Base-by-base conservation (phyloP, 106 monocot species). In the Phalaenopsis aphrodite region DNA sequence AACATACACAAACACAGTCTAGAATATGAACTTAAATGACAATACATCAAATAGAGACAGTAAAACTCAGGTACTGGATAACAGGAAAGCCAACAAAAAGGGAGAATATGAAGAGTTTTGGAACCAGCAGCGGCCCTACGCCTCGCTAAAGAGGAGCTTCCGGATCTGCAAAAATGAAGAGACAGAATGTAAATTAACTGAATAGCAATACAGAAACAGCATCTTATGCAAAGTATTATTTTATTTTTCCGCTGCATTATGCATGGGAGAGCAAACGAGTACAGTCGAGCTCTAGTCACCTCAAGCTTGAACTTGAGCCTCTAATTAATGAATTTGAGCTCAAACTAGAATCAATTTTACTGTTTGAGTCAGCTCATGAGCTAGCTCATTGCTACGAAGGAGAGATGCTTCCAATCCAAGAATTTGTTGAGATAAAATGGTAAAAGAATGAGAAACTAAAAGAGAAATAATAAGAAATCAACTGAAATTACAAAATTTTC, bases 91-190 rank as follows among this genome's bases (percentile, higher is more conserved):
- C 58, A 58, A 58, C 58, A 58, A n/a, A 7, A 19, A 30, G 58
- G 58, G 3, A 4, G n/a, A n/a, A 0, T 58, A 5, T 37, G 39
- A 69, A 69, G 38, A 69, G 14, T 38, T 19, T 36, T 38, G 69
- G 69, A 69, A 69, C n/a, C 74, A 18, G 0, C 30, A 30, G 30
- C 0, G 30, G 30, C 30, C 30, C 0, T 30, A 30, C 30, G 30
- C 74, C 43, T 74, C 43, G 43, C 43, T n/a, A n/a, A 43, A 74
- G 43, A 74, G 74, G n/a, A 74, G 74, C 74, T 45, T 74, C 74
- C 74, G 15, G 74, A 74, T 74, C 74, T 74, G 74, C 9, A 38
- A 69, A 12, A 12, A 69, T 10, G 0, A 61, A 61, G 61, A 18
- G 69, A 3, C 69, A 69, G 15, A 38, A 39, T 23, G 61, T 41